phyloP scores from a whole-genome alignment of 305 asterid genomes.

The Fraxinus baroniana region DNA sequence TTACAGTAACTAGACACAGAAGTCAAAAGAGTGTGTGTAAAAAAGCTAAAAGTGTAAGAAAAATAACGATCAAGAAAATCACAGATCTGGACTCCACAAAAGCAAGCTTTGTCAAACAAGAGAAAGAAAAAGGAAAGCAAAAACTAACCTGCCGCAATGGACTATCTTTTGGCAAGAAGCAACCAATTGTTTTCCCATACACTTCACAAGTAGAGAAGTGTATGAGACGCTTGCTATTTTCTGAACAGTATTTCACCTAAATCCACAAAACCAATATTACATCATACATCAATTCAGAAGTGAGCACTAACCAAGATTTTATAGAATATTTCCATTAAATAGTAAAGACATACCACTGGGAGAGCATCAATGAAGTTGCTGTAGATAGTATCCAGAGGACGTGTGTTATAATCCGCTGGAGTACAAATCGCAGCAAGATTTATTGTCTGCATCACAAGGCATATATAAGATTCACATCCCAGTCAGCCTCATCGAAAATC shows the following conservation, averaged over 20 bases:
- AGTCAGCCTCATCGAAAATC: background rate
- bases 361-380: background rate
- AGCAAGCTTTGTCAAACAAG: background rate
- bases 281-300: background rate
- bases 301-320: background rate
- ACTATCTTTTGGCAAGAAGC: slow-evolving; percentile 46
- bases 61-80: background rate
- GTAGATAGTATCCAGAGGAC: background rate
- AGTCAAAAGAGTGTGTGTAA: background rate
- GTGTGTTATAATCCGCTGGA: background rate
- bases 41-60: background rate
- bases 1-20: background rate
- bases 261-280: no score
- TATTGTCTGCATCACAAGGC: background rate
- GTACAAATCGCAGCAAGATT: background rate
- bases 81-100: background rate
- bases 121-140: slow-evolving; percentile 1
- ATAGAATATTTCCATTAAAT: no score
- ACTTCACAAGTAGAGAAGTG: slow-evolving; percentile 55
- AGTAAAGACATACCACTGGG: background rate
- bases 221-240: slow-evolving; percentile 50
- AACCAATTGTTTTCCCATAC: slow-evolving; percentile 51
- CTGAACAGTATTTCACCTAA: slow-evolving; percentile 42
- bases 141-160: slow-evolving; percentile 41
- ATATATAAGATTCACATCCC: background rate